Evolutionary conservation across 805 yeast species (phyloP), one percentile per base, ranked within the genome.

Genomic region (Sugiyamaella mastotermitis): DNA sequence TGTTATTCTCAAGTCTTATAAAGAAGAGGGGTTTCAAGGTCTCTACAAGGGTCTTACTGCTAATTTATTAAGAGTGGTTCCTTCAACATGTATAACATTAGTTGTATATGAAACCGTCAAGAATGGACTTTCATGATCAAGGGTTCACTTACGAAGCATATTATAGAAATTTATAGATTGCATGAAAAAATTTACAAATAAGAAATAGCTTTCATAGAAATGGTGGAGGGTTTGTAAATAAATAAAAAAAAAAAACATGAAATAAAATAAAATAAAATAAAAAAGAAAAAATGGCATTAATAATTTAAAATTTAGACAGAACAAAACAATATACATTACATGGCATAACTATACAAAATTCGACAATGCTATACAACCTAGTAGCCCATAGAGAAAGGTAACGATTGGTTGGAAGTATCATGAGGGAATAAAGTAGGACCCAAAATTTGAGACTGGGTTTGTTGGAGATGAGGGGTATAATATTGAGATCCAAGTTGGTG

Each of bases 71-170:
- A 66, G 97, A 33, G 95, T 90, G 1, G 69, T 92, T 3, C 98
- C 98, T 0, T 87, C 96, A 1, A 88, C 97, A 3, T 83, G 95
- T 54, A 73, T 88, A 9, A 92, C 97, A 0, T 86, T 92, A 56
- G 67, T 82, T 4, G 83, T 83, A 4, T 92, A 92, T 53, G 98
- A 92, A 55, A 42, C 55, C 18, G 45, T 43, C 18, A 40, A 42
- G 15, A 32, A 38, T 31, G 21, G 13, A 23, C 37, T 19, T 28
- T 18, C 14, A 22, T 22, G 10, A 22, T n/a, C n/a, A n/a, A n/a
- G n/a, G n/a, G n/a, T n/a, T n/a, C n/a, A 10, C 9, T 15, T 9
- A 22, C 23, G 13, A 23, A 25, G 33, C 33, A 15, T 19, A 15
- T 16, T 22, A 30, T 8, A 5, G 17, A 10, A 10, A 5, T n/a